Evolutionary conservation across 2,329 filamentous ascomycete genomes (phyloP).

Genomic region (Colletotrichum musae): DNA sequence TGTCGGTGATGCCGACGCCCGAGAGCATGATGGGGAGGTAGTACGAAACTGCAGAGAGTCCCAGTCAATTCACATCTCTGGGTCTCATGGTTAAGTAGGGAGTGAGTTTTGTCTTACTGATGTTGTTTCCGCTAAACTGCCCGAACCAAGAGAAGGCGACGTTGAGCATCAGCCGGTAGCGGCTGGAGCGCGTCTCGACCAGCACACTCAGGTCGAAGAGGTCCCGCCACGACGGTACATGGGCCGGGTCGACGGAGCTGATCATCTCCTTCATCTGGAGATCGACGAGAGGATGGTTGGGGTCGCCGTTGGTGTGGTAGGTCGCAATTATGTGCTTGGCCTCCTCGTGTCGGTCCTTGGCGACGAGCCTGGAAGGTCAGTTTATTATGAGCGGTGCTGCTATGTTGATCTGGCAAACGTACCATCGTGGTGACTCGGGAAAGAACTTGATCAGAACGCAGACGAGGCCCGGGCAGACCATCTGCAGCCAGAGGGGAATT

Average conservation of each 20-base stretch:
- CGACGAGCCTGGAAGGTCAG: conserved; percentile 60
- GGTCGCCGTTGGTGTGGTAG: conserved; percentile 63
- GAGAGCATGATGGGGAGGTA: conserved; percentile 58
- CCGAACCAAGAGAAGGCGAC: conserved; percentile 58
- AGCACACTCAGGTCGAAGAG: conserved; percentile 54
- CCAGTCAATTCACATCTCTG: not conserved
- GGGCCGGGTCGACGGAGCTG: conserved; percentile 13
- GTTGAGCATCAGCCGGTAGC: conserved; percentile 56
- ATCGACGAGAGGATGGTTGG: conserved; percentile 43
- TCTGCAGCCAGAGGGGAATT: conserved; percentile 52
- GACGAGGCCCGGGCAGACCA: conserved; percentile 50
- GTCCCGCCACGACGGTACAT: conserved; percentile 50
- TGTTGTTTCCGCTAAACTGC: conserved; percentile 51
- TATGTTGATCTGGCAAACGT: not conserved
- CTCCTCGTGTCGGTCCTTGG: conserved; percentile 64
- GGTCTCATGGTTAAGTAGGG: conserved; percentile 27
- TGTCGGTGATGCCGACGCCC: conserved; percentile 56
- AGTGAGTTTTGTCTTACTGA: conserved; percentile 42
- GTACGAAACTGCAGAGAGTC: conserved; percentile 47
- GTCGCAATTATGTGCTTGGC: conserved; percentile 64
- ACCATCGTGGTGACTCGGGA: conserved; percentile 53
- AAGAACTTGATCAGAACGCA: conserved; percentile 50
- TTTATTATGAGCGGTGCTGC: conserved; percentile 22
- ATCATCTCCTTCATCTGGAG: conserved; percentile 43
- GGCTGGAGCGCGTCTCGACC: conserved; percentile 52